phyloP scores from a whole-genome alignment of 2,329 filamentous ascomycete genomes.

The Ascosphaera pollenicola region DNA sequence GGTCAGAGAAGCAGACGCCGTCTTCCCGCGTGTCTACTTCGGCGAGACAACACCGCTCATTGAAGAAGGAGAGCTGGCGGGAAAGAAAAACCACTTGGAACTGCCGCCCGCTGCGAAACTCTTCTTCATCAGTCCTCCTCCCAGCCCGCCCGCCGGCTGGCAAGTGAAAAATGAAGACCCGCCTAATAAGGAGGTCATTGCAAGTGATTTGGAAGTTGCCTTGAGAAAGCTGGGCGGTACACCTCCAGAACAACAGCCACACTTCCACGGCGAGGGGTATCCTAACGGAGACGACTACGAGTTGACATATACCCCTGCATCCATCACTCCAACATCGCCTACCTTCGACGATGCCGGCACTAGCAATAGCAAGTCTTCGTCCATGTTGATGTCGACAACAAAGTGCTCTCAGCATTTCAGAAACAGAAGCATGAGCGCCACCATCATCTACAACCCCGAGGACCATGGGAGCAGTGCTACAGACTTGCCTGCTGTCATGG shows the following conservation, averaged over 20 bases:
- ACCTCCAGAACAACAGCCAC: slow-evolving; percentile 7
- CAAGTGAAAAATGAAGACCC: slow-evolving; percentile 39
- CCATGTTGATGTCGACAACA: too few species aligned
- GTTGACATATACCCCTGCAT: too few species aligned
- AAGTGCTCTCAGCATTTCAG: too few species aligned
- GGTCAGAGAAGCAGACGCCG: slow-evolving; percentile 1
- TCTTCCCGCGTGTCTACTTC: slow-evolving; percentile 28
- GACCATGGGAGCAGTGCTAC: slow-evolving; percentile 37
- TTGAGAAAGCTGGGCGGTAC: slow-evolving; percentile 31
- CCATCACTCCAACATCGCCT: too few species aligned
- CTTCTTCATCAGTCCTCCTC: slow-evolving; percentile 45
- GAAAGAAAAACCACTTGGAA: slow-evolving; percentile 25
- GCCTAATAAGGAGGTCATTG: slow-evolving; percentile 43
- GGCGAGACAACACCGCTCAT: slow-evolving; percentile 28
- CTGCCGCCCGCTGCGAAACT: slow-evolving; percentile 37
- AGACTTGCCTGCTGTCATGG: slow-evolving; percentile 38
- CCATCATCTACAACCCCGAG: slow-evolving; percentile 39
- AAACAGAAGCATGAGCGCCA: slow-evolving; percentile 29
- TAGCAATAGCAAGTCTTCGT: too few species aligned
- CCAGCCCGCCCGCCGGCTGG: slow-evolving; percentile 42
- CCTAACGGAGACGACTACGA: too few species aligned
- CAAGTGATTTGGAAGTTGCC: slow-evolving; percentile 36
- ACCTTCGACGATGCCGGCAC: too few species aligned
- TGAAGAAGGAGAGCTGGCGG: slow-evolving; percentile 12
- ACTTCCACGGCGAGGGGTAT: neutral